These are phyloP conservation scores for Gypsophila paniculata DNA, from an alignment of 179 eudicot genomes.

Conservation along the genomic window DNA sequence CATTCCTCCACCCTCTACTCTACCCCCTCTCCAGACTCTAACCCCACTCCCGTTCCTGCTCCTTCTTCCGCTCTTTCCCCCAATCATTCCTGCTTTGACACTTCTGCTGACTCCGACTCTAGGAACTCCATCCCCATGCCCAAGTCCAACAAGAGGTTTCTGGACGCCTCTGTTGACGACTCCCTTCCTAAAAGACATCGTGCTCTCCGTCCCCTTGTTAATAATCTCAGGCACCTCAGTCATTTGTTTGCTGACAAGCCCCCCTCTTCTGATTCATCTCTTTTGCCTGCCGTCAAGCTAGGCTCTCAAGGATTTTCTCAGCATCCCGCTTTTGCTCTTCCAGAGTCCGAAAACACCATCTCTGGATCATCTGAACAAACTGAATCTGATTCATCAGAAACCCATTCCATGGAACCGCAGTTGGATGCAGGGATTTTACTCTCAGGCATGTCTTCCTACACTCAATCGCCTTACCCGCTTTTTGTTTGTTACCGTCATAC, in stretches of 20 bases:
- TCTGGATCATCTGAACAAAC: slow-evolving; percentile 75
- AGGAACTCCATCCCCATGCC: slow-evolving; percentile 28
- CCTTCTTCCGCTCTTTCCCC: slow-evolving; percentile 21
- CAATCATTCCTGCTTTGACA: slow-evolving; percentile 26
- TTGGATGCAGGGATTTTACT: slow-evolving; percentile 48
- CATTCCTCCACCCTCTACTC: too few species aligned
- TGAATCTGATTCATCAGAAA: slow-evolving; percentile 84
- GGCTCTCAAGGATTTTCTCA: slow-evolving; percentile 23
- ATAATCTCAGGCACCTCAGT: slow-evolving; percentile 36
- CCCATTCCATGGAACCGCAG: slow-evolving; percentile 59
- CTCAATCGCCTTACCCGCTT: background rate
- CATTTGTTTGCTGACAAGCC: slow-evolving; percentile 26
- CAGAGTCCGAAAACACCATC: slow-evolving; percentile 32
- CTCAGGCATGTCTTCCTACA: slow-evolving; percentile 51
- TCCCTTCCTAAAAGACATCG: slow-evolving; percentile 40
- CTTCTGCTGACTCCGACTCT: slow-evolving; percentile 29
- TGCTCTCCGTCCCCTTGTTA: slow-evolving; percentile 37
- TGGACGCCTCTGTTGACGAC: slow-evolving; percentile 36
- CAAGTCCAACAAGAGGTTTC: slow-evolving; percentile 26
- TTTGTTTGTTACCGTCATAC: background rate
- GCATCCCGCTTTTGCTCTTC: slow-evolving; percentile 29
- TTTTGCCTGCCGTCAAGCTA: slow-evolving; percentile 26
- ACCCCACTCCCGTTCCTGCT: slow-evolving; percentile 21
- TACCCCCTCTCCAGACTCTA: slow-evolving; percentile 34
- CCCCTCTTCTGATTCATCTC: slow-evolving; percentile 24